Evolutionary conservation across 768 basidiomycete species (phyloP), one percentile per base, ranked within the genome.

Genomic region (Crucibulum laeve): DNA sequence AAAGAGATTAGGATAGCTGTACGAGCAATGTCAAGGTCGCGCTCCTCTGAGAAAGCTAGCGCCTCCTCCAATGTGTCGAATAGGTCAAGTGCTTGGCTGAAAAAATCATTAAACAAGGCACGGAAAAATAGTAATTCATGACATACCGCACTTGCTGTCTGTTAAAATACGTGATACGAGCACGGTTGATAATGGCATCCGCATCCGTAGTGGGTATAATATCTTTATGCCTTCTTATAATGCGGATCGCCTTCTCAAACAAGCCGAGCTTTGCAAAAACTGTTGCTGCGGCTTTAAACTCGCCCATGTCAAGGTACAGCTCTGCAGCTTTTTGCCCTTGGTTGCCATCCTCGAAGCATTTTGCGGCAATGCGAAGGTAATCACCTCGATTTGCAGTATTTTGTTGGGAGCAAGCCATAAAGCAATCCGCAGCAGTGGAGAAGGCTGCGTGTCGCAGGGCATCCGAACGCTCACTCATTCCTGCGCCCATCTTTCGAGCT

Each of bases 11-110:
- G 61, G 5, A 84, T 49, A 0, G 59, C 56, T 0, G 74, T 73
- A 5, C 67, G 76, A 5, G 76, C 71, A 10, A 65, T 46, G 49
- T 79, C 75, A 4, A 86, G 58, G 25, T 73, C 73, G 34, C 69
- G 68, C 3, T 77, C 69, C 42, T 81, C 73, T 14, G 80, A 64
- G 45, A 79, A 87, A 26, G 74, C 70, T n/a, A 82, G 48, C 15
- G 68, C 67, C 17, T 81, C 77, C 17, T 84, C 75, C 0, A 68
- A 59, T 0, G 70, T 63, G 0, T 62, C 47, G 45, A 87, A 87
- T 3, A 86, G 54, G 5, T 58, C 48, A 43, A 61, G 42, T 18
- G 70, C 71, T 56, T 74, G 62, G 17, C 84, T 84, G 50, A 10
- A 35, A 32, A 25, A 28, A 21, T 48, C 44, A 7, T 35, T 4